phyloP scores from a whole-genome alignment of 2,329 filamentous ascomycete genomes.

The Ciborinia camelliae region DNA sequence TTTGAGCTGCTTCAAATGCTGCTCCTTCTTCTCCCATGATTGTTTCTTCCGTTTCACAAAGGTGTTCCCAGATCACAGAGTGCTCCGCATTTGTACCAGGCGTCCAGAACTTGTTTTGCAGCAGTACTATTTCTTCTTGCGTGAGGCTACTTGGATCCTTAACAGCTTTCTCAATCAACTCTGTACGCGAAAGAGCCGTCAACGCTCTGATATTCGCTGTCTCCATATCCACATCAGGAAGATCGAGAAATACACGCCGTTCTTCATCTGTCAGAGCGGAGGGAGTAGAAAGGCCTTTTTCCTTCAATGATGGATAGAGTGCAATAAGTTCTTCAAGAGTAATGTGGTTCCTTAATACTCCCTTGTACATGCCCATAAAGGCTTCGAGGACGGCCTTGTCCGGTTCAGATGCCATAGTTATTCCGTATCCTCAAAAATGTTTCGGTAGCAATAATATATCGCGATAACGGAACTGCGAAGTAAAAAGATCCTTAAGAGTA shows the following conservation, averaged over 20 bases:
- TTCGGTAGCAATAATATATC: too few species aligned
- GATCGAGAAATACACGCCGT: conserved; percentile 17
- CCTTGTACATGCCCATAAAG: not conserved
- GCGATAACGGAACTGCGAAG: too few species aligned
- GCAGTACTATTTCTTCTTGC: conserved; percentile 7
- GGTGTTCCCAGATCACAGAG: too few species aligned
- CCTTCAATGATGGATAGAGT: conserved; percentile 13
- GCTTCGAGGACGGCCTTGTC: not conserved
- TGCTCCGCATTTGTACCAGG: not conserved
- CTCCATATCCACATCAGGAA: conserved; percentile 16
- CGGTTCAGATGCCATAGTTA: too few species aligned
- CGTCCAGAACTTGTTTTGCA: conserved; percentile 16
- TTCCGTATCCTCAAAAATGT: too few species aligned
- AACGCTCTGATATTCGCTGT: conserved; percentile 11
- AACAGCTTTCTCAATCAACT: conserved; percentile 19
- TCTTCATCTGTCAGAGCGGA: conserved; percentile 12
- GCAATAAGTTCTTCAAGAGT: conserved; percentile 19
- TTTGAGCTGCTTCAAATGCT: too few species aligned
- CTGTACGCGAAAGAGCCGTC: conserved; percentile 12
- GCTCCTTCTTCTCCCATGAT: too few species aligned
- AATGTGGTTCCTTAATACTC: conserved; percentile 13
- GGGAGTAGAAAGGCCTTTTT: conserved; percentile 15
- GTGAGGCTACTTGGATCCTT: conserved; percentile 8
- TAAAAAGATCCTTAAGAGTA: too few species aligned
- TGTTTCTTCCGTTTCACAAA: too few species aligned